Base-by-base conservation (phyloP, 1,284 basidiomycete genomes). In the Microstroma glucosiphilum region DNA sequence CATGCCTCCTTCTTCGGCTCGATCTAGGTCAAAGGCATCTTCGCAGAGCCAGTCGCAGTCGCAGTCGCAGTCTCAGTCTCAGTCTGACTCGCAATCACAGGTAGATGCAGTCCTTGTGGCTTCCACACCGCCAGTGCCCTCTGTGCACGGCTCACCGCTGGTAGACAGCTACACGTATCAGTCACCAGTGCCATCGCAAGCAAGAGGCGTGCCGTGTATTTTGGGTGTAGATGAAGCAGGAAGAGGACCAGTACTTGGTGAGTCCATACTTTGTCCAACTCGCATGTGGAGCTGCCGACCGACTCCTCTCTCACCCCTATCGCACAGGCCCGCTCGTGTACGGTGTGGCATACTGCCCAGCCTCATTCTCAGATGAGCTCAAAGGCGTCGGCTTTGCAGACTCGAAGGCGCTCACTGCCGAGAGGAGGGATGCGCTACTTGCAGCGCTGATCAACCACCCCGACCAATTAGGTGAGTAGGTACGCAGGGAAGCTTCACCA, bases 191-290 rank as follows among this genome's bases (percentile, higher is more conserved):
- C 64, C 64, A 17, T 66, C 60, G 12, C 67, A 65, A 0, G 26
- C 60, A 48, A 55, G 60, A 48, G 65, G 67, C 26, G 68, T 70
- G 1, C 71, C 73, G 1, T 77, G 74, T 57, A 70, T 71, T 12
- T 59, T 98, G 61, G 94, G 94, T 42, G 92, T 98, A 7, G 94
- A 98, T 80, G 94, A 98, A 80, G 94, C 94, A 0, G 94, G 94
- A 0, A 84, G 94, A 63, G 94, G 96, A 0, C 94, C 93, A 13
- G 92, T 92, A 0, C 83, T 96, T 0, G 92, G 92, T 57, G n/a
- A 40, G 79, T 65, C 8, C 40, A 15, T 11, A 17, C 23, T n/a
- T 6, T 46, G 30, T 40, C n/a, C 12, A 9, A 9, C 30, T 9
- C 9, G 4, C 3, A 9, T 37, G 9, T 9, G 30, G 30, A 9